A percentile compares a stretch with the other conserved stretches of the same genome.
Evolutionary conservation across 805 yeast species (phyloP).

Genomic region (Starmera amethionina): DNA sequence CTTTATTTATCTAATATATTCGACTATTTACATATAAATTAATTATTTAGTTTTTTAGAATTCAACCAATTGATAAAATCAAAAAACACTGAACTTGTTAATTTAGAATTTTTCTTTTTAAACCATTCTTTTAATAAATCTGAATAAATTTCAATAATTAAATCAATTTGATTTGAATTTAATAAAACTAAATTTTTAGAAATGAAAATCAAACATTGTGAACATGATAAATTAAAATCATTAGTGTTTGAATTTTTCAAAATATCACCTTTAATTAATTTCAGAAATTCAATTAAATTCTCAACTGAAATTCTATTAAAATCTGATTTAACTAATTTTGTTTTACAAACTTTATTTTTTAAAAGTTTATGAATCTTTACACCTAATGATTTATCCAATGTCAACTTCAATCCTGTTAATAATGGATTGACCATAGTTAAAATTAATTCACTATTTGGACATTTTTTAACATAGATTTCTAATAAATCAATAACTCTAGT

Average conservation of each 20-base stretch:
- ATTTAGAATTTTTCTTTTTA: conserved; percentile 30
- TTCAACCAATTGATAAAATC: conserved; percentile 77
- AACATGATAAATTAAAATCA: conserved; percentile 30
- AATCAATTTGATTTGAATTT: conserved; percentile 24
- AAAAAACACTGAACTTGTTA: conserved; percentile 49
- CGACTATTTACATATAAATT: not conserved
- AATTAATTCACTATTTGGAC: conserved; percentile 22
- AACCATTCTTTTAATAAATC: conserved; percentile 56
- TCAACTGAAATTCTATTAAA: conserved; percentile 12
- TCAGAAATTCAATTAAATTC: conserved; percentile 19
- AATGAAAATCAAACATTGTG: conserved; percentile 59
- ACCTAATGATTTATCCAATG: conserved; percentile 62
- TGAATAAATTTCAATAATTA: conserved; percentile 47
- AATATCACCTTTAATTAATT: conserved; percentile 33
- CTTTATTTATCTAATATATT: no score
- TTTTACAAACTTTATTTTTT: conserved; percentile 48
- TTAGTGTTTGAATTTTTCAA: conserved; percentile 24
- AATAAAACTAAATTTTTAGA: conserved; percentile 41
- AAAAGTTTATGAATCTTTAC: conserved; percentile 67
- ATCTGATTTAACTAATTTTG: conserved; percentile 20
- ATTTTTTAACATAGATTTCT: conserved; percentile 43
- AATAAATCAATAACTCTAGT: conserved; percentile 69
- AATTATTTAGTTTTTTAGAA: conserved; percentile 30
- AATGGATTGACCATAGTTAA: conserved; percentile 44
- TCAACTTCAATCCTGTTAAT: conserved; percentile 48